Evolutionary conservation across 352 stramenopile species (phyloP).

Genomic region (Proteromonas lacertae): DNA sequence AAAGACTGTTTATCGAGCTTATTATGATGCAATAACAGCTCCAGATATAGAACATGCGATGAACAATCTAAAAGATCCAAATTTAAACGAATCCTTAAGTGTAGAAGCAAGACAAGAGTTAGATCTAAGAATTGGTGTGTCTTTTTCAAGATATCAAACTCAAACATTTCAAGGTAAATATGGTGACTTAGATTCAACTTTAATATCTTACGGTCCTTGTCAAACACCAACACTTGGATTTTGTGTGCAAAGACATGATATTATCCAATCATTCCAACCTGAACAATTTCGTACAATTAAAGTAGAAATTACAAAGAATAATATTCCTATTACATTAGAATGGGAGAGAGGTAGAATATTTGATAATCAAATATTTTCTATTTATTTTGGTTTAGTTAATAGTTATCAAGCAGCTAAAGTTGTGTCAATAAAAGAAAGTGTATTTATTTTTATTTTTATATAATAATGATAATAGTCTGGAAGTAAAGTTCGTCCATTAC

Average conservation of each 20-base stretch:
- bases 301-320: conserved; percentile 4
- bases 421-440: too few species aligned
- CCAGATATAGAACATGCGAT: conserved; percentile 22
- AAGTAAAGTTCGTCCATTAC: conserved; percentile 9
- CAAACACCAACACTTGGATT: conserved; percentile 46
- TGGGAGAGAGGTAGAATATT: conserved; percentile 14
- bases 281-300: conserved; percentile 15
- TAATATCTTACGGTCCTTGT: conserved; percentile 42
- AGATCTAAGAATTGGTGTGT: conserved; percentile 43
- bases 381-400: conserved; percentile 4
- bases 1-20: conserved; percentile 15
- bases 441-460: too few species aligned
- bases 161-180: conserved; percentile 46
- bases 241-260: conserved; percentile 34
- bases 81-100: conserved; percentile 25
- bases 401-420: too few species aligned
- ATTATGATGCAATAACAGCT: conserved; percentile 22
- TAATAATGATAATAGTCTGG: conserved; percentile 2
- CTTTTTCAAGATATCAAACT: conserved; percentile 43
- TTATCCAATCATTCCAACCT: conserved; percentile 46
- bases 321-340: conserved; percentile 9
- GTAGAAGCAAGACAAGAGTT: conserved; percentile 46
- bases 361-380: conserved; percentile 11
- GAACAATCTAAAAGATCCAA: conserved; percentile 19
- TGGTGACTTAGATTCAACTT: conserved; percentile 30